Conservation (phyloP, 2,329 filamentous ascomycete species). For the Beauveria sp. region DNA sequence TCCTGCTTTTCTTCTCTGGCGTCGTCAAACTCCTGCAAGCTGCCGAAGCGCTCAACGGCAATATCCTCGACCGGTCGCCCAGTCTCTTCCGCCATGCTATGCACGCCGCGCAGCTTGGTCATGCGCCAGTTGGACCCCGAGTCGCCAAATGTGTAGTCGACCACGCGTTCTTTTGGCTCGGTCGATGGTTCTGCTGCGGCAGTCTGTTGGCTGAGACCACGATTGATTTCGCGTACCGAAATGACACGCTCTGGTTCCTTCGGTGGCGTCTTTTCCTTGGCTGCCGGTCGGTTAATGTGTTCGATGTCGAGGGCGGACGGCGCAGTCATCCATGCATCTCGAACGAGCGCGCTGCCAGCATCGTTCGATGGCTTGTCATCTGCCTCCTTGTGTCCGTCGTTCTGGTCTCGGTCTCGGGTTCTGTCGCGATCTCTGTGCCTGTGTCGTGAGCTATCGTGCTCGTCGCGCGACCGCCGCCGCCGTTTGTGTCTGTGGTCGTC, state of each 20-base stretch:
- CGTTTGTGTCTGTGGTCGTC: constrained; percentile 25
- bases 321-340: constrained; percentile 93
- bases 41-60: constrained; percentile 74
- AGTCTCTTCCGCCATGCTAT: constrained; percentile 67
- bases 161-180: constrained; percentile 43
- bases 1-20: constrained; percentile 91
- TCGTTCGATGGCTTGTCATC: constrained; percentile 39
- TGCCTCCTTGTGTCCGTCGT: constrained; percentile 30
- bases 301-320: constrained; percentile 78
- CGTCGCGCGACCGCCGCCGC: constrained; percentile 30
- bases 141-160: constrained; percentile 84
- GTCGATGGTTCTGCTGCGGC: constrained; percentile 1
- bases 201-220: constrained; percentile 41
- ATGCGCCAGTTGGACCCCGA: constrained; percentile 89
- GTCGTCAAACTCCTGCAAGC: constrained; percentile 79
- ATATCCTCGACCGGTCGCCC: constrained; percentile 71
- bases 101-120: constrained; percentile 86
- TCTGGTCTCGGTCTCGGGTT: constrained; percentile 19
- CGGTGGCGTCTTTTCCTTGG: constrained; percentile 46
- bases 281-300: constrained; percentile 59
- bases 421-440: constrained; percentile 28
- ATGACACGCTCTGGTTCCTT: constrained; percentile 60
- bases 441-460: constrained; percentile 58
- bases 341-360: constrained; percentile 20
- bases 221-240: constrained; percentile 76